Conservation (phyloP, 257 asterid species). For the Rubia yunnanensis region DNA sequence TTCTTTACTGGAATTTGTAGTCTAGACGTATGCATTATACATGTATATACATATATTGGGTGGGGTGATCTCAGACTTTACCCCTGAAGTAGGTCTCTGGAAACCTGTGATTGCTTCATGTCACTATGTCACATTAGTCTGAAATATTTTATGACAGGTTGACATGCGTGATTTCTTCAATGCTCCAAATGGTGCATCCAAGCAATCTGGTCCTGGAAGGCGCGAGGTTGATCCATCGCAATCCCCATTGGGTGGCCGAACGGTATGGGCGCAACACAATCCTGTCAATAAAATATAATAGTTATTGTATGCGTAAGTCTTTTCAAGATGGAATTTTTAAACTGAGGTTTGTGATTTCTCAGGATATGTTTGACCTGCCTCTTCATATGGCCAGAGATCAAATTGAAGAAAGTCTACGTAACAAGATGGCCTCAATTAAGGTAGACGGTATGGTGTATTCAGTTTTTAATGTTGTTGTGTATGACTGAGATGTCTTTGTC, state of each 20-base stretch:
- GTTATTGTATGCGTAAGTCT: constrained; percentile 15
- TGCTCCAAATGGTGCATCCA: constrained; percentile 68
- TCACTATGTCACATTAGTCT: constrained; percentile 11
- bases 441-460: constrained; percentile 21
- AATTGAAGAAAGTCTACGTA: constrained; percentile 78
- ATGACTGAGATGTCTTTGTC: not conserved
- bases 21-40: not conserved
- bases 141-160: constrained; percentile 32
- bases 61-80: not conserved
- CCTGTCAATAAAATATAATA: not conserved
- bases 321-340: constrained; percentile 9
- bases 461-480: not conserved
- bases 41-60: not conserved
- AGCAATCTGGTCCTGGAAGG: constrained; percentile 56
- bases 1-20: not conserved
- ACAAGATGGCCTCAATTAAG: constrained; percentile 82
- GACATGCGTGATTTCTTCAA: constrained; percentile 93
- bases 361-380: constrained; percentile 67
- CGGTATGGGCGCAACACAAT: constrained; percentile 42
- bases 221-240: constrained; percentile 59
- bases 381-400: constrained; percentile 92
- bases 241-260: constrained; percentile 89
- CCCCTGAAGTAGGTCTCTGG: constrained; percentile 4
- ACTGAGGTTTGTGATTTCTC: constrained; percentile 16
- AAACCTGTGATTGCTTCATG: constrained; percentile 6